phyloP scores from a whole-genome alignment of 805 yeast genomes.

The Ogataea haglerorum region DNA sequence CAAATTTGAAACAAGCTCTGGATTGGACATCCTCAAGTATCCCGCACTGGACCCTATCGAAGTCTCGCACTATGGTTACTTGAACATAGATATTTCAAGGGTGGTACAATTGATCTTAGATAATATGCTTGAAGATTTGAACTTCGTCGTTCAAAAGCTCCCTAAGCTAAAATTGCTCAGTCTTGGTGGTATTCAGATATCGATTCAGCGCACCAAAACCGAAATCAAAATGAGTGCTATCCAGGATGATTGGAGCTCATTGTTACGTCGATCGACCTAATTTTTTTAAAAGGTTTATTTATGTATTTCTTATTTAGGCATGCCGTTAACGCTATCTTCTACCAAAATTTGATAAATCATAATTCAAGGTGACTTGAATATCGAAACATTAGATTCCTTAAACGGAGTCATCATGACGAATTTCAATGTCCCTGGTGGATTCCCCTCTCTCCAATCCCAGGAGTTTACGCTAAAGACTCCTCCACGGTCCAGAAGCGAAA shows the following conservation, averaged over 20 bases:
- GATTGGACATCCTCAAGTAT: conserved; percentile 20
- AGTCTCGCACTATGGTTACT: conserved; percentile 13
- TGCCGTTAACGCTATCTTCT: conserved; percentile 8
- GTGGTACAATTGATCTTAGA: conserved; percentile 22
- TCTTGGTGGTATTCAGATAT: conserved; percentile 26
- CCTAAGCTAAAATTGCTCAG: conserved; percentile 16
- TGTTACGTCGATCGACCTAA: conserved; percentile 12
- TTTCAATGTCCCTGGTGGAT: conserved; percentile 21
- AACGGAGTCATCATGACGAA: conserved; percentile 4
- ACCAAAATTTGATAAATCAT: conserved; percentile 2
- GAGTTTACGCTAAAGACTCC: conserved; percentile 16
- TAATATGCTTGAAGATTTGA: conserved; percentile 22
- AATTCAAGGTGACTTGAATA: not conserved
- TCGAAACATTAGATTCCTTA: not conserved
- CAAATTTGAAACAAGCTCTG: conserved; percentile 23
- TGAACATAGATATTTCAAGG: conserved; percentile 13
- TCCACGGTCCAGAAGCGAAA: conserved; percentile 6
- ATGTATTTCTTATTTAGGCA: conserved; percentile 14
- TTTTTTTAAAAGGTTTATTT: conserved; percentile 11
- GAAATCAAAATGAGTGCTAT: conserved; percentile 12
- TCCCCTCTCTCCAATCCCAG: conserved; percentile 14
- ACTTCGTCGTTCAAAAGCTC: conserved; percentile 13
- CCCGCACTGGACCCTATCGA: conserved; percentile 22
- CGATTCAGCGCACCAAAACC: conserved; percentile 4
- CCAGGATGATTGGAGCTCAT: conserved; percentile 20